Evolutionary conservation across 768 basidiomycete genomes (phyloP).

Genomic region (Daedaleopsis sinensis): DNA sequence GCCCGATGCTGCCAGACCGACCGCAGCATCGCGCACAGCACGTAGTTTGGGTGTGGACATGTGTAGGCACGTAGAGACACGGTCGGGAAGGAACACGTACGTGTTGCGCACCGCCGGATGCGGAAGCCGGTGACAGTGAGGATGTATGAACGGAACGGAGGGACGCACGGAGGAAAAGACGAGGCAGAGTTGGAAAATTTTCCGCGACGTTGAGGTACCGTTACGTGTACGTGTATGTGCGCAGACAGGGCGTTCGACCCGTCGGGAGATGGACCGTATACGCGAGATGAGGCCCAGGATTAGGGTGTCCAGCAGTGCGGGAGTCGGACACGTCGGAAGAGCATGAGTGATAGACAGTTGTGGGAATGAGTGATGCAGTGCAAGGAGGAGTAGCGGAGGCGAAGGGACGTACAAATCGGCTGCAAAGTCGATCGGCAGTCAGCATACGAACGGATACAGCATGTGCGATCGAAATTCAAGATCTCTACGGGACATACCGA

Average conservation of each 20-base stretch:
- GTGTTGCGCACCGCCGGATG: not conserved
- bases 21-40: constrained; percentile 2
- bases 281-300: not conserved
- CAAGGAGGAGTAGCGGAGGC: constrained; percentile 8
- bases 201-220: not conserved
- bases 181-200: not conserved
- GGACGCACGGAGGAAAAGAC: constrained; percentile 12
- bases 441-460: not conserved
- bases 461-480: not conserved
- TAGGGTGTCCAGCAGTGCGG: not conserved
- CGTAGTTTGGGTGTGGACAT: not conserved
- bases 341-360: not conserved
- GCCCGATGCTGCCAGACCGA: constrained; percentile 71
- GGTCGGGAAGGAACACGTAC: too few species aligned
- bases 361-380: constrained; percentile 11
- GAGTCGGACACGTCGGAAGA: not conserved
- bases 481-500: constrained; percentile 49
- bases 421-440: constrained; percentile 9
- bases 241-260: not conserved
- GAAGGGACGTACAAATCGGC: constrained; percentile 39
- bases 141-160: constrained; percentile 1
- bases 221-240: not conserved
- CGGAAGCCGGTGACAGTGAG: not conserved
- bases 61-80: not conserved
- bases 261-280: not conserved